phyloP scores from a whole-genome alignment of 1,139 yeast species.

The Geotrichum europaeum region DNA sequence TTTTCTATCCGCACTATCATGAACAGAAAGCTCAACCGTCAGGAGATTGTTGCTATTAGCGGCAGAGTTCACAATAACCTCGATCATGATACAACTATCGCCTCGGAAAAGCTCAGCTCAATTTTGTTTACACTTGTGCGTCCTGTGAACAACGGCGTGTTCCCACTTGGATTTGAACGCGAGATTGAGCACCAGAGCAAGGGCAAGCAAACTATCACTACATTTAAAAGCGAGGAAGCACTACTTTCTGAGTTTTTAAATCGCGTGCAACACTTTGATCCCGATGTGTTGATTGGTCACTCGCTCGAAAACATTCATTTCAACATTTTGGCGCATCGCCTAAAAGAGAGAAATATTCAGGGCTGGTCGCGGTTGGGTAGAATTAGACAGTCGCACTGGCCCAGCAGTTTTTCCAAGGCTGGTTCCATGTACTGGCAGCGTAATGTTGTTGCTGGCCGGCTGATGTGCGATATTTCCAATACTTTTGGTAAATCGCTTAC shows the following conservation, averaged over 20 bases:
- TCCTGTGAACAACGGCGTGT: conserved; percentile 47
- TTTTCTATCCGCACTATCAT: conserved; percentile 74
- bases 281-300: conserved; percentile 89
- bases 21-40: conserved; percentile 65
- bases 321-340: conserved; percentile 75
- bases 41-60: conserved; percentile 82
- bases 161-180: conserved; percentile 70
- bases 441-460: conserved; percentile 77
- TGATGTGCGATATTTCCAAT: conserved; percentile 87
- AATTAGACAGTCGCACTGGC: conserved; percentile 63
- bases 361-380: conserved; percentile 87
- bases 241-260: conserved; percentile 64
- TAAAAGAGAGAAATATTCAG: conserved; percentile 63
- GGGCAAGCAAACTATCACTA: conserved; percentile 19
- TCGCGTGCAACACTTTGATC: conserved; percentile 65
- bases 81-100: conserved; percentile 52
- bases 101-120: conserved; percentile 32
- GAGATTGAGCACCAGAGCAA: conserved; percentile 26
- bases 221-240: conserved; percentile 59
- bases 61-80: conserved; percentile 52
- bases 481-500: conserved; percentile 94
- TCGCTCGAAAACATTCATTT: conserved; percentile 70
- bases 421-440: conserved; percentile 46
- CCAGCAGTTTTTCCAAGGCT: conserved; percentile 55
- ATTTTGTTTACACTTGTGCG: conserved; percentile 59